A percentile compares a stretch with the other conserved stretches of the same genome.
These are phyloP conservation scores for Pleurotus tuoliensis DNA, from an alignment of 768 basidiomycete species.

Conservation along the genomic window DNA sequence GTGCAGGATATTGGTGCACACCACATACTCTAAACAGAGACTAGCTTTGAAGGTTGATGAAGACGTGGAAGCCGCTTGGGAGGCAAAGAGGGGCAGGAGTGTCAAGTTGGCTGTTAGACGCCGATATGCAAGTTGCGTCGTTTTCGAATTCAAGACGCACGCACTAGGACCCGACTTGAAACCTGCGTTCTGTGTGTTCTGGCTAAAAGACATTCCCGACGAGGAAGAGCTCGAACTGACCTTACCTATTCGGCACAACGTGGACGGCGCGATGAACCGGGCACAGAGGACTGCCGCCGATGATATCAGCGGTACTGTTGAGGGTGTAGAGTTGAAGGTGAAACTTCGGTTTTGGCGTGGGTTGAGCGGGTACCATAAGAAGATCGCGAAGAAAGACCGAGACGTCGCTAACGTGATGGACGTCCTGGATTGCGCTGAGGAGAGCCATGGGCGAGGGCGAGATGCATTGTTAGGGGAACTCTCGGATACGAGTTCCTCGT, in stretches of 20 bases:
- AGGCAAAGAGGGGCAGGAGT: constrained; percentile 22
- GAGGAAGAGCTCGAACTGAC: constrained; percentile 24
- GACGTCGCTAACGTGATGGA: constrained; percentile 38
- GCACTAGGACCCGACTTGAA: constrained; percentile 29
- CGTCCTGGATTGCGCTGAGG: constrained; percentile 38
- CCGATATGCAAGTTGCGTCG: constrained; percentile 35
- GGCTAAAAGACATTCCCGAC: constrained; percentile 41
- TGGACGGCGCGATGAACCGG: constrained; percentile 16
- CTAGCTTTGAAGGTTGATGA: constrained; percentile 15
- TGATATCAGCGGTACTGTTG: constrained; percentile 23
- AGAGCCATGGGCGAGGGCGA: constrained; percentile 22
- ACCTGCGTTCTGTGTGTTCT: constrained; percentile 33
- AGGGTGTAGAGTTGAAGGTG: constrained; percentile 23
- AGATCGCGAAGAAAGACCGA: constrained; percentile 28
- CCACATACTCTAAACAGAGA: constrained; percentile 32
- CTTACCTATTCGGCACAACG: constrained; percentile 25
- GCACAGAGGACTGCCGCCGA: constrained; percentile 22
- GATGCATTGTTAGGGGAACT: constrained; percentile 21
- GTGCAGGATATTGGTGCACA: constrained; percentile 38
- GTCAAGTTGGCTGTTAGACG: constrained; percentile 35
- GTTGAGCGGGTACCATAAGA: constrained; percentile 38
- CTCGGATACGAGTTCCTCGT: constrained; percentile 4
- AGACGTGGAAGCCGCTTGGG: constrained; percentile 29
- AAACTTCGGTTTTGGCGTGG: constrained; percentile 38
- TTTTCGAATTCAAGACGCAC: constrained; percentile 33